phyloP scores from a whole-genome alignment of 2,329 filamentous ascomycete genomes.

The Penicillium sp. region DNA sequence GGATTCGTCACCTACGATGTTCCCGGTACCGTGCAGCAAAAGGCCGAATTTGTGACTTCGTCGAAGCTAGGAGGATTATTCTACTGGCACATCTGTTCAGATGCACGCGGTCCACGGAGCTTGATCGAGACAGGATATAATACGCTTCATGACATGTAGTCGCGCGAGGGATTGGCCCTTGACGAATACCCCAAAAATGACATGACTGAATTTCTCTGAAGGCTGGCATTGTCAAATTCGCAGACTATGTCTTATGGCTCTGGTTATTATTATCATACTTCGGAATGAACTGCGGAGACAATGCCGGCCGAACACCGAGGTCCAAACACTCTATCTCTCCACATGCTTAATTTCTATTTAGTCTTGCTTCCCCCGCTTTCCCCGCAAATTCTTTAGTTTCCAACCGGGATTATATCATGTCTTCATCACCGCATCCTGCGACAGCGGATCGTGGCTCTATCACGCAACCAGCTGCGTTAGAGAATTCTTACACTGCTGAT shows the following conservation, averaged over 20 bases:
- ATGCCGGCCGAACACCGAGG: constrained; percentile 15
- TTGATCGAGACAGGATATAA: constrained; percentile 57
- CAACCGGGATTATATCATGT: not conserved
- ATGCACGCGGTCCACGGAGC: constrained; percentile 54
- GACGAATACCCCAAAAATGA: too few relatives aligned
- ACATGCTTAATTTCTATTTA: too few relatives aligned
- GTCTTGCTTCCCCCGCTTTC: too few relatives aligned
- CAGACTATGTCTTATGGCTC: too few relatives aligned
- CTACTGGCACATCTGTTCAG: constrained; percentile 73
- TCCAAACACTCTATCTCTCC: too few relatives aligned
- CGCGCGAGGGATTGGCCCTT: not conserved
- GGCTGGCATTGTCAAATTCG: too few relatives aligned
- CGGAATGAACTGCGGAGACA: not conserved
- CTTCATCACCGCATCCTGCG: constrained; percentile 20
- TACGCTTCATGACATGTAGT: constrained; percentile 45
- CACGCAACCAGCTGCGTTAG: constrained; percentile 48
- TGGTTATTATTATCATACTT: too few relatives aligned
- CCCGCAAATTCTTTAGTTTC: too few relatives aligned
- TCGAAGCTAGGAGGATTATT: constrained; percentile 69
- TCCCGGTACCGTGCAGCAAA: constrained; percentile 66
- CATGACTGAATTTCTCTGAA: too few relatives aligned
- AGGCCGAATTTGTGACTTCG: constrained; percentile 66
- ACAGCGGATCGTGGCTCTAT: constrained; percentile 50
- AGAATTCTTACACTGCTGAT: constrained; percentile 55
- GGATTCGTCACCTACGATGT: constrained; percentile 79